Percentiles rank a stretch among this genome's conserved stretches.
Evolutionary conservation across 768 basidiomycete genomes (phyloP).

Genomic region (Astraeus odoratus): DNA sequence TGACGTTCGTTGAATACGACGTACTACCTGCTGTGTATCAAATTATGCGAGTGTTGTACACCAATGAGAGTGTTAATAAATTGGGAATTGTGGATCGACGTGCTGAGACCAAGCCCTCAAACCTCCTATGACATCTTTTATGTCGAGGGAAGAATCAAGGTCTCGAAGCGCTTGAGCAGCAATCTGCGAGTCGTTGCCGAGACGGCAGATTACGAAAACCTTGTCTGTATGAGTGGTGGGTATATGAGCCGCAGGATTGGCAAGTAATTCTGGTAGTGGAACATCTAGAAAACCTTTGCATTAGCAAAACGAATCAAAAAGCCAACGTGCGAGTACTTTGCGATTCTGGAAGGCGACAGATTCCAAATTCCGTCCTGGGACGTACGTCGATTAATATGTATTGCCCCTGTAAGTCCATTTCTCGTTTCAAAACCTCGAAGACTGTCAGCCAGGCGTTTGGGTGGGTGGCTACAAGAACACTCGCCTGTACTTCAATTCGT

Average conservation of each 20-base stretch:
- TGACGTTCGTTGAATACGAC: too few species aligned
- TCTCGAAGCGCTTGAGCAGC: conserved; percentile 50
- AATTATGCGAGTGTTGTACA: not conserved
- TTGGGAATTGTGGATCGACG: conserved; percentile 71
- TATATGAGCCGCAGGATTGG: conserved; percentile 47
- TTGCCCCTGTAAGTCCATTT: conserved; percentile 26
- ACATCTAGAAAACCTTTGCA: conserved; percentile 48
- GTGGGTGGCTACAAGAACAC: not conserved
- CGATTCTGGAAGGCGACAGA: conserved; percentile 73
- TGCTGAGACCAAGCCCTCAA: conserved; percentile 71
- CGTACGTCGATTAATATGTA: conserved; percentile 70
- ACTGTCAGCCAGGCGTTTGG: not conserved
- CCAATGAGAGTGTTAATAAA: conserved; percentile 49
- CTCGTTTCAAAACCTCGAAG: conserved; percentile 42
- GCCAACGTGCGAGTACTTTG: conserved; percentile 45
- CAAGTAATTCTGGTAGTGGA: conserved; percentile 58
- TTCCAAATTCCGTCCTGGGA: conserved; percentile 72
- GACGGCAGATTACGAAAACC: conserved; percentile 65
- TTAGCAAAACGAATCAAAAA: conserved; percentile 1
- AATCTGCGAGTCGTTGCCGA: conserved; percentile 91
- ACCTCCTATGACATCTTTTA: conserved; percentile 77
- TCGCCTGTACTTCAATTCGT: conserved; percentile 42
- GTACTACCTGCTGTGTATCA: too few species aligned
- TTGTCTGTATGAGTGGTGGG: conserved; percentile 20
- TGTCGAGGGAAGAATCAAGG: conserved; percentile 19